phyloP scores from a whole-genome alignment of 768 basidiomycete genomes.

The Serendipita indica region DNA sequence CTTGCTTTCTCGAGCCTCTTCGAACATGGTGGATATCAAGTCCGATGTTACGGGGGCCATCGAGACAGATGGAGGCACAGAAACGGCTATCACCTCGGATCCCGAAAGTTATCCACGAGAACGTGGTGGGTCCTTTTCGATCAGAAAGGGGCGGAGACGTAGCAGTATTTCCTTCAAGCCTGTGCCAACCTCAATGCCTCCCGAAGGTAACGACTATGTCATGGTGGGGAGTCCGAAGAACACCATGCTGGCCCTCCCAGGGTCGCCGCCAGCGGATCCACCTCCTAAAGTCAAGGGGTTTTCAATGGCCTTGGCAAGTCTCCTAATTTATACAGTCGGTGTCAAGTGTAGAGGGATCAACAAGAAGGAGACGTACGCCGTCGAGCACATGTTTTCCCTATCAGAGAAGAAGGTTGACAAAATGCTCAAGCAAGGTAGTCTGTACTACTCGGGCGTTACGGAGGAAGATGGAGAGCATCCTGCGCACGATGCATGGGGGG shows the following conservation, averaged over 20 bases:
- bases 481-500: neutral
- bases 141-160: neutral
- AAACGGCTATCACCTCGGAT: neutral
- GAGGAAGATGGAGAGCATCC: neutral
- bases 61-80: neutral
- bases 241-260: neutral
- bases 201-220: neutral
- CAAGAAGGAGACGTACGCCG: constrained; percentile 68
- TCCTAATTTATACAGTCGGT: constrained; percentile 89
- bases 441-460: neutral
- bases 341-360: constrained; percentile 89
- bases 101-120: neutral
- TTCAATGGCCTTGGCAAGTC: constrained; percentile 49
- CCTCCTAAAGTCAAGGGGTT: constrained; percentile 44
- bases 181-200: neutral
- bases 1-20: constrained; percentile 33
- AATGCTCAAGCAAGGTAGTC: neutral
- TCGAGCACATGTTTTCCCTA: constrained; percentile 84
- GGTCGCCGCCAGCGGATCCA: neutral
- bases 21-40: neutral
- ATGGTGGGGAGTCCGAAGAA: neutral
- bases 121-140: neutral
- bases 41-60: neutral
- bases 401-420: constrained; percentile 51
- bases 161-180: neutral